Percentiles rank a stretch among this genome's conserved stretches.
Evolutionary conservation across 1,284 basidiomycete genomes (phyloP).

Genomic region (Coniferiporia sulphurascens): DNA sequence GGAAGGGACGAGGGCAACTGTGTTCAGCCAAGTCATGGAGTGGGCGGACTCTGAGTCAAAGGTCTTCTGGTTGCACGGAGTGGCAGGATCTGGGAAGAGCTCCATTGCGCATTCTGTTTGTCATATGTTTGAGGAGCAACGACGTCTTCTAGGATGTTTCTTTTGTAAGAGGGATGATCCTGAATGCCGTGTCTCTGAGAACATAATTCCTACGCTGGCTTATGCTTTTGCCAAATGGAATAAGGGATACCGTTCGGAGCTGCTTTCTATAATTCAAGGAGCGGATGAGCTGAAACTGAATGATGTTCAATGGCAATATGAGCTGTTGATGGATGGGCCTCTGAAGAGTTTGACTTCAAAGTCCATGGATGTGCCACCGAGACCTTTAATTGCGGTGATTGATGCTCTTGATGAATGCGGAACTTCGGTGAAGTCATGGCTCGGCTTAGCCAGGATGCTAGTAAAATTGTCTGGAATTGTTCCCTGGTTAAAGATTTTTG

Average conservation of each 20-base stretch:
- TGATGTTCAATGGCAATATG: background rate
- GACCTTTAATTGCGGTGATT: conserved; percentile 1
- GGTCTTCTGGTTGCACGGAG: conserved; percentile 31
- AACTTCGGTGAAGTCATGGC: background rate
- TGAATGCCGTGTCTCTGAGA: background rate
- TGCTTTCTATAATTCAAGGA: background rate
- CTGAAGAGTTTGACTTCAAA: background rate
- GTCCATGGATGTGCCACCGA: background rate
- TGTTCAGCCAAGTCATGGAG: background rate
- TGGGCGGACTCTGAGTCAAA: conserved; percentile 15
- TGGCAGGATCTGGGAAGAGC: too few species aligned
- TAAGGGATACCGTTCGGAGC: background rate
- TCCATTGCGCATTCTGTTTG: conserved; percentile 29
- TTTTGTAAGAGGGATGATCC: conserved; percentile 13
- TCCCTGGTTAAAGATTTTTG: conserved; percentile 5
- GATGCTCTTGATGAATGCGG: conserved; percentile 8
- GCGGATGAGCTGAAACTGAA: background rate
- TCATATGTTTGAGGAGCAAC: conserved; percentile 25
- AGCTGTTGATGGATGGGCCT: background rate
- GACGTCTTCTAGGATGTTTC: conserved; percentile 25
- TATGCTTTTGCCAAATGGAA: conserved; percentile 1
- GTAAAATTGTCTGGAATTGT: background rate
- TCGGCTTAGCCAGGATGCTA: background rate
- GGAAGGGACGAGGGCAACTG: background rate
- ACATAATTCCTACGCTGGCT: conserved; percentile 1